These are phyloP conservation scores for Coemansia interrupta DNA, from an alignment of 192 early-diverging fungal species.

Conservation along the genomic window DNA sequence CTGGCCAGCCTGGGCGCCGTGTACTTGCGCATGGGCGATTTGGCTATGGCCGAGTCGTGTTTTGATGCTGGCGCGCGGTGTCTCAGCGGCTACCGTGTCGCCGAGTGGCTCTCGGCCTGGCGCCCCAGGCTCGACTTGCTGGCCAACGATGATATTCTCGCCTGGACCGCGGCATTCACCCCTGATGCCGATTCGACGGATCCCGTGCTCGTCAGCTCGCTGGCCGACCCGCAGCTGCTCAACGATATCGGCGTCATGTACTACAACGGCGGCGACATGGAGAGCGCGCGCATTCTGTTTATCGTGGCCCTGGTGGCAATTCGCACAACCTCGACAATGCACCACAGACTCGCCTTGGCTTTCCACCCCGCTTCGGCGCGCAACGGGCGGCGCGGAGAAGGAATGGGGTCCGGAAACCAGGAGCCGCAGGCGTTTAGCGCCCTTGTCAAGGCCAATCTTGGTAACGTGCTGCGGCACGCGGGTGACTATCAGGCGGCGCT, in stretches of 20 bases:
- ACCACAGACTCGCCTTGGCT: constrained; percentile 17
- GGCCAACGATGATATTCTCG: constrained; percentile 8
- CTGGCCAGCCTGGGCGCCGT: constrained; percentile 46
- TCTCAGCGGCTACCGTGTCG: constrained; percentile 26
- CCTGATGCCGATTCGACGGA: not conserved
- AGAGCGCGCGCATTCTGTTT: constrained; percentile 24
- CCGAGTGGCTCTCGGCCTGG: constrained; percentile 31
- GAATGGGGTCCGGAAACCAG: not conserved
- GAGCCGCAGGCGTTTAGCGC: constrained; percentile 32
- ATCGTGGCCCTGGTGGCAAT: constrained; percentile 16
- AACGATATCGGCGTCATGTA: constrained; percentile 44
- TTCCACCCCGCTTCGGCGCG: constrained; percentile 7
- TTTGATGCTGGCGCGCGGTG: constrained; percentile 46
- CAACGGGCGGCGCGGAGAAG: not conserved
- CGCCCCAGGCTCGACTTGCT: constrained; percentile 13
- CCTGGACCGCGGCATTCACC: constrained; percentile 1
- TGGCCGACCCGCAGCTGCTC: constrained; percentile 42
- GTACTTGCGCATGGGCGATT: constrained; percentile 47
- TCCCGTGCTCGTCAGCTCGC: not conserved
- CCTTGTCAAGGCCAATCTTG: constrained; percentile 36
- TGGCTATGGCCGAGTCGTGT: constrained; percentile 49
- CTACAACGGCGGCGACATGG: constrained; percentile 23
- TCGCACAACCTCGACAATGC: constrained; percentile 11
- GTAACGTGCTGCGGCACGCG: constrained; percentile 28
- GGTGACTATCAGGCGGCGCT: constrained; percentile 23